Percentiles rank a stretch among this genome's conserved stretches.
phyloP scores from a whole-genome alignment of 2,329 filamentous ascomycete genomes.

The Leptographium lundbergii region DNA sequence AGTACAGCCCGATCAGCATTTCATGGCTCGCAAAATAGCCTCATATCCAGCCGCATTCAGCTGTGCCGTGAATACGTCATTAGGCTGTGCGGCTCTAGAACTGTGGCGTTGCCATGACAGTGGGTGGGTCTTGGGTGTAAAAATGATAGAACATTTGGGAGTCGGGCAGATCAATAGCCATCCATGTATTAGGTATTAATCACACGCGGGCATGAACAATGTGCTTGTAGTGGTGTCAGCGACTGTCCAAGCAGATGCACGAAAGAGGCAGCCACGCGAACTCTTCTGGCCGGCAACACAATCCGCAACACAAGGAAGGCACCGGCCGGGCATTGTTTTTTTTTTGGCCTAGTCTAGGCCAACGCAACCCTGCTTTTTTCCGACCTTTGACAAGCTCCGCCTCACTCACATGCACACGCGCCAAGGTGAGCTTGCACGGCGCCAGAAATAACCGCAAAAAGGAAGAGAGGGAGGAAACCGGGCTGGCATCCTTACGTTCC shows the following conservation, averaged over 20 bases:
- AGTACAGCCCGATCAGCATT: neutral
- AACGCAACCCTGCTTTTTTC: neutral
- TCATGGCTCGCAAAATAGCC: neutral
- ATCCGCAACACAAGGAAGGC: neutral
- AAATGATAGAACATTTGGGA: neutral
- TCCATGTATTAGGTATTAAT: too few relatives aligned
- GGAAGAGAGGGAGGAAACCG: neutral
- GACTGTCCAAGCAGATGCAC: neutral
- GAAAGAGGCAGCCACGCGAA: neutral
- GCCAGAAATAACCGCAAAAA: neutral
- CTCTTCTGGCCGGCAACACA: too few relatives aligned
- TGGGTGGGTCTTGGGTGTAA: neutral
- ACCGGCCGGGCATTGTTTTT: neutral
- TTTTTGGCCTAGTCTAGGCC: neutral
- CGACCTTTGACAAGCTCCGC: neutral
- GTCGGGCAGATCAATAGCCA: too few relatives aligned
- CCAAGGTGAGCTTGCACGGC: neutral
- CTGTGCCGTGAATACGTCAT: neutral
- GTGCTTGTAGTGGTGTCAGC: neutral
- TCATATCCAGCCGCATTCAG: neutral
- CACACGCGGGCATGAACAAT: too few relatives aligned
- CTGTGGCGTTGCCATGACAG: neutral
- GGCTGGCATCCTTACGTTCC: neutral
- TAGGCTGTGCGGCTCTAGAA: too few relatives aligned
- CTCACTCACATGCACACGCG: neutral